Percentiles rank a stretch among this genome's conserved stretches.
Conservation (phyloP, 306 rosid genomes). For the Corylus heterophylla region DNA sequence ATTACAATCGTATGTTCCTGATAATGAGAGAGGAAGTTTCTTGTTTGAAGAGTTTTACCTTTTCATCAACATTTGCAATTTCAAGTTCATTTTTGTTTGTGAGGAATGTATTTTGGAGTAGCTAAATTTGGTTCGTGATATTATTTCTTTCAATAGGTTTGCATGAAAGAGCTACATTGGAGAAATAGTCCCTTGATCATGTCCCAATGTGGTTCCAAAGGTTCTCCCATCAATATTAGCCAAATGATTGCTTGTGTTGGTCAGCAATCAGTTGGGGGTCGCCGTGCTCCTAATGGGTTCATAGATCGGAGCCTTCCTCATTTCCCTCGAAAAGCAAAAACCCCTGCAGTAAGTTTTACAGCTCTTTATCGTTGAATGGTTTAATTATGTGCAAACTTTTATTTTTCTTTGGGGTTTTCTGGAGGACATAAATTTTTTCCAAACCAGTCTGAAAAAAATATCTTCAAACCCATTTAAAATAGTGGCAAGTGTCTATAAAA, state of each 20-base stretch:
- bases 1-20: background rate
- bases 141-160: slow-evolving; percentile 49
- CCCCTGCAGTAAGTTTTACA: slow-evolving; percentile 71
- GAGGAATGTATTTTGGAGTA: slow-evolving; percentile 12
- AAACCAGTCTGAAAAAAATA: no score
- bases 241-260: slow-evolving; percentile 99
- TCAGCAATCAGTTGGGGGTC: slow-evolving; percentile 92
- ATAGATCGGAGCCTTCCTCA: slow-evolving; percentile 97
- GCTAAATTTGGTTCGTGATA: background rate
- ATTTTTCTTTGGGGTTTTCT: background rate
- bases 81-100: background rate
- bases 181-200: slow-evolving; percentile 97
- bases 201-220: slow-evolving; percentile 99
- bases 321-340: slow-evolving; percentile 66
- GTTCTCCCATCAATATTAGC: slow-evolving; percentile 85
- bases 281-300: slow-evolving; percentile 93
- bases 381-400: background rate
- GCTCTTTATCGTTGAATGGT: background rate
- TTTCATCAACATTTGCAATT: background rate
- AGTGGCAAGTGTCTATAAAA: no score
- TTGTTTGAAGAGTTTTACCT: background rate
- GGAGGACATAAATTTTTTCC: no score
- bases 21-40: background rate
- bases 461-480: no score
- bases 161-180: slow-evolving; percentile 87